Conservation (phyloP, 2,329 filamentous ascomycete species). For the Alternaria sp. region DNA sequence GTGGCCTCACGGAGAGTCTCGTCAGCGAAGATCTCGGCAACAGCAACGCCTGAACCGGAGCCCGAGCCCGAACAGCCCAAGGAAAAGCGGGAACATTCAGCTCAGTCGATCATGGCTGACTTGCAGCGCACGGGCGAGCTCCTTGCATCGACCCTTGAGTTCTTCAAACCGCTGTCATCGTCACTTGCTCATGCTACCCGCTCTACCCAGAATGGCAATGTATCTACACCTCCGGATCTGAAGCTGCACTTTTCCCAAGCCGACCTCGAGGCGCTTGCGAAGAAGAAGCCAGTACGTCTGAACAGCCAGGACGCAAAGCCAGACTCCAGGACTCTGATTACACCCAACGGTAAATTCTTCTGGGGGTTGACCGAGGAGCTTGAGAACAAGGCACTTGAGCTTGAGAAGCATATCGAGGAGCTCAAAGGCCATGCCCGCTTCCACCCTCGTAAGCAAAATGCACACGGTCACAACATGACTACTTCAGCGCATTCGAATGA, state of each 20-base stretch:
- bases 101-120: constrained; percentile 49
- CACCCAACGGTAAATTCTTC: constrained; percentile 78
- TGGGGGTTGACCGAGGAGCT: constrained; percentile 72
- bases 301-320: constrained; percentile 52
- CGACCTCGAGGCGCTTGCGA: constrained; percentile 59
- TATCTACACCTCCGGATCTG: constrained; percentile 42
- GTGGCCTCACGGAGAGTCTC: constrained; percentile 25
- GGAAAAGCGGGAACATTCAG: constrained; percentile 39
- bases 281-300: constrained; percentile 60
- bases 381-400: constrained; percentile 71
- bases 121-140: constrained; percentile 49
- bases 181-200: constrained; percentile 42
- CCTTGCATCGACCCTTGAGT: constrained; percentile 48
- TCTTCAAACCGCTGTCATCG: constrained; percentile 51
- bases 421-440: constrained; percentile 38
- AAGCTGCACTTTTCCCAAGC: constrained; percentile 49
- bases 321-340: constrained; percentile 70
- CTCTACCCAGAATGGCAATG: constrained; percentile 20
- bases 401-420: constrained; percentile 62
- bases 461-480: constrained; percentile 19
- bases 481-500: constrained; percentile 34
- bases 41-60: constrained; percentile 35
- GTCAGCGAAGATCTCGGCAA: constrained; percentile 26
- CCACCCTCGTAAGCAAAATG: constrained; percentile 33
- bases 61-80: constrained; percentile 37